Percentiles rank a stretch among this genome's conserved stretches.
Conservation (phyloP, 768 basidiomycete species). For the Lyophyllum shimeji region DNA sequence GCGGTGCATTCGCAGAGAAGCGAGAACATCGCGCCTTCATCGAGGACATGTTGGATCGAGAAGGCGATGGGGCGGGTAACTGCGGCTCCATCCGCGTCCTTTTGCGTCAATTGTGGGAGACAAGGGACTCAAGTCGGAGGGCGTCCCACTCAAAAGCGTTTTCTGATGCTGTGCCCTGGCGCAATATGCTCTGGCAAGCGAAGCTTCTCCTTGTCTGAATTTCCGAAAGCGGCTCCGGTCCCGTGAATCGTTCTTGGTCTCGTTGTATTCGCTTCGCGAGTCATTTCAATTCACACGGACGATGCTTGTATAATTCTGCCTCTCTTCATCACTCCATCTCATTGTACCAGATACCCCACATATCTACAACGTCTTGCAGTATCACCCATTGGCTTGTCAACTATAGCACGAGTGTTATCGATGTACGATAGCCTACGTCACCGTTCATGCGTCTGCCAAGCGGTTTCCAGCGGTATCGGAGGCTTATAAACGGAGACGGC, state of each 20-base stretch:
- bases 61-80: conserved; percentile 64
- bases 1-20: conserved; percentile 66
- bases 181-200: conserved; percentile 47
- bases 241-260: neutral
- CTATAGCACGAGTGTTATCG: neutral
- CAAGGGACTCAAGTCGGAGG: conserved; percentile 28
- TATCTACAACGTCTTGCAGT: neutral
- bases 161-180: conserved; percentile 55
- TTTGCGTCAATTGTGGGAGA: conserved; percentile 59
- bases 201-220: conserved; percentile 63
- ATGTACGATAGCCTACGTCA: conserved; percentile 9
- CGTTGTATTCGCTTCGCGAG: neutral
- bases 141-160: neutral
- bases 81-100: conserved; percentile 52
- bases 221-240: neutral
- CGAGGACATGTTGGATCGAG: conserved; percentile 44
- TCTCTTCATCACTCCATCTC: neutral
- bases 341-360: neutral
- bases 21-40: conserved; percentile 41
- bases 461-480: conserved; percentile 17
- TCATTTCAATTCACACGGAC: neutral
- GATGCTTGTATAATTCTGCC: neutral
- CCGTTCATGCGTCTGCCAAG: neutral
- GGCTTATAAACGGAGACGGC: conserved; percentile 18
- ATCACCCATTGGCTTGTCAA: neutral